phyloP scores from a whole-genome alignment of 1,139 yeast species.

The Pichia cactophila region DNA sequence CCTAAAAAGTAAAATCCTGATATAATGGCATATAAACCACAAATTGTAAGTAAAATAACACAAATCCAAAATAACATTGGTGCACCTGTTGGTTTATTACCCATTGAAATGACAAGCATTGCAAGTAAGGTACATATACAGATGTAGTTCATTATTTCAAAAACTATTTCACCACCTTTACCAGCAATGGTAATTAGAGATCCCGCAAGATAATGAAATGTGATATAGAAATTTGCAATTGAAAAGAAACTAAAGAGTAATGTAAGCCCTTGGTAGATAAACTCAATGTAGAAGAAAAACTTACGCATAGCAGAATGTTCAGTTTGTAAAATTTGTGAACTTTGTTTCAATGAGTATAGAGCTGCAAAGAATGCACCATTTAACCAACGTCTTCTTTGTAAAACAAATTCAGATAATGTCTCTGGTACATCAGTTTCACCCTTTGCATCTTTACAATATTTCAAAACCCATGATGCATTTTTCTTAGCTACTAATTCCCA shows the following conservation, averaged over 20 bases:
- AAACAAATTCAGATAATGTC: constrained; percentile 76
- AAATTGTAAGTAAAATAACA: constrained; percentile 63
- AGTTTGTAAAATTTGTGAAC: constrained; percentile 75
- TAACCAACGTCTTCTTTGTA: constrained; percentile 96
- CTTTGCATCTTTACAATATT: constrained; percentile 85
- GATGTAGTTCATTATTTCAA: constrained; percentile 76
- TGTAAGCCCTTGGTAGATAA: constrained; percentile 69
- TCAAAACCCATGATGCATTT: constrained; percentile 83
- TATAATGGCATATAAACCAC: constrained; percentile 74
- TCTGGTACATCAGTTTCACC: constrained; percentile 99
- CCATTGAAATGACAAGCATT: constrained; percentile 85
- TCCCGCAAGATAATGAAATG: constrained; percentile 90
- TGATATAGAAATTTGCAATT: constrained; percentile 74
- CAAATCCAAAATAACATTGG: constrained; percentile 63
- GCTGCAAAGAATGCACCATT: constrained; percentile 98
- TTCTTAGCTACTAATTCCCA: constrained; percentile 94
- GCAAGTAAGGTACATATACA: constrained; percentile 75
- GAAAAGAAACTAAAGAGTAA: constrained; percentile 84
- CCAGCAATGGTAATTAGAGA: constrained; percentile 61
- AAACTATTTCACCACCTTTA: constrained; percentile 69
- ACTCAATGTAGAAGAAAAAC: constrained; percentile 73
- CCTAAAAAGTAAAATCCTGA: constrained; percentile 79
- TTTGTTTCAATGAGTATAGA: constrained; percentile 73
- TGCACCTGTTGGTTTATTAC: constrained; percentile 93
- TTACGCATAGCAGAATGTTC: constrained; percentile 76